A percentile compares a stretch with the other conserved stretches of the same genome.
phyloP scores from a whole-genome alignment of 106 monocot species.

The Allium fistulosum region DNA sequence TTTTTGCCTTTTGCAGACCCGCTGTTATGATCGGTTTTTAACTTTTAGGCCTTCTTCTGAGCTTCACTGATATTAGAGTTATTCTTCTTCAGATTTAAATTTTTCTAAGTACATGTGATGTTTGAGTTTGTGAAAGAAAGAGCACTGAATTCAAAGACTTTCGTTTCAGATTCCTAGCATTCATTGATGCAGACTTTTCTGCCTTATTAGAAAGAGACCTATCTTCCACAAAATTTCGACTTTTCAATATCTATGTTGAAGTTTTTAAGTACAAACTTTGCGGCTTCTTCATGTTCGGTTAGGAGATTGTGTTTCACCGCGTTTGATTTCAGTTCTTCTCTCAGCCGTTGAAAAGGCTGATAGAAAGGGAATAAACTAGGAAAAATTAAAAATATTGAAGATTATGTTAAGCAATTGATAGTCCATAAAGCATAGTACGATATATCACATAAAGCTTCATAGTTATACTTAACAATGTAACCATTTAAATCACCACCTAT shows the following conservation, averaged over 20 bases:
- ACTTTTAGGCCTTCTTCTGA: slow-evolving; percentile 25
- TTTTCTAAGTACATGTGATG: slow-evolving; percentile 16
- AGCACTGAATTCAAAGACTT: slow-evolving; percentile 29
- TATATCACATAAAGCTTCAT: no score
- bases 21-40: slow-evolving; percentile 15
- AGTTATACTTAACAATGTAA: no score
- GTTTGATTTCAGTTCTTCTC: slow-evolving; percentile 76
- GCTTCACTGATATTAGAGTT: slow-evolving; percentile 6
- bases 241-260: slow-evolving; percentile 59
- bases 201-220: slow-evolving; percentile 18
- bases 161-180: slow-evolving; percentile 39
- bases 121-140: slow-evolving; percentile 6
- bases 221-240: slow-evolving; percentile 18
- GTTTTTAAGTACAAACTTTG: slow-evolving; percentile 53
- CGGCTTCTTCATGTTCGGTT: slow-evolving; percentile 30
- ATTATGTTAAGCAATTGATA: no score
- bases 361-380: background rate
- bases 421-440: background rate
- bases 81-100: slow-evolving; percentile 16
- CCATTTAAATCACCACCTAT: no score
- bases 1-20: no score
- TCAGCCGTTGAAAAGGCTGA: slow-evolving; percentile 57
- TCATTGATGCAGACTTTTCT: slow-evolving; percentile 9
- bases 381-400: background rate
- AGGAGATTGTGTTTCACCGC: slow-evolving; percentile 37